A percentile compares a stretch with the other conserved stretches of the same genome.
phyloP scores from a whole-genome alignment of 352 stramenopile genomes.

The Phytophthora sansomeana region DNA sequence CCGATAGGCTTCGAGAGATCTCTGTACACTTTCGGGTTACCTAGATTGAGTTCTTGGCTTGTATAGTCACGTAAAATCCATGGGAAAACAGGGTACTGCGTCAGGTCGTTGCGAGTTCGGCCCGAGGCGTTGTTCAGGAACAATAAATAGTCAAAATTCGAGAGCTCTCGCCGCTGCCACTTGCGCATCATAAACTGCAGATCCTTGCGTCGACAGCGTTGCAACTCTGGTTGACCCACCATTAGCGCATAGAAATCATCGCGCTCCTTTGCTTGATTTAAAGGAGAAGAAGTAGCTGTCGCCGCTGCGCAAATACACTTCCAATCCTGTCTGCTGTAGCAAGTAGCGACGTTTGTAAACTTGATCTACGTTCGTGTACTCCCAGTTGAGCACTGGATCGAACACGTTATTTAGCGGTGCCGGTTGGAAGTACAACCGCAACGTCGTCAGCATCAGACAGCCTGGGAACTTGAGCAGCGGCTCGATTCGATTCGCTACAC shows the following conservation, averaged over 20 bases:
- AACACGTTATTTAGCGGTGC: conserved; percentile 93
- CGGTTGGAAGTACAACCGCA: conserved; percentile 93
- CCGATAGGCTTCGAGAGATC: conserved; percentile 95
- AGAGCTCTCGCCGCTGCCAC: conserved; percentile 85
- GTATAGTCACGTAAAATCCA: conserved; percentile 95
- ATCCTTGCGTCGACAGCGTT: conserved; percentile 53
- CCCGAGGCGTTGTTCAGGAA: conserved; percentile 89
- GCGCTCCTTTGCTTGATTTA: conserved; percentile 56
- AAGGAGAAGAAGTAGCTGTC: conserved; percentile 90
- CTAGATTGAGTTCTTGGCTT: conserved; percentile 80
- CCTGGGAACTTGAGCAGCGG: conserved; percentile 90
- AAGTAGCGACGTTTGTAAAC: conserved; percentile 92
- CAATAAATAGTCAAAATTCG: conserved; percentile 94
- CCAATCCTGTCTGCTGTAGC: conserved; percentile 87
- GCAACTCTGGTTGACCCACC: conserved; percentile 61
- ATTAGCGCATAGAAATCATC: conserved; percentile 82
- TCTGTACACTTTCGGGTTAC: conserved; percentile 80
- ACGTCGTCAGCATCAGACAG: conserved; percentile 81
- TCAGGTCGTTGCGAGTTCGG: conserved; percentile 87
- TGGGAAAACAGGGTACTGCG: conserved; percentile 96
- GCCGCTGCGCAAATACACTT: conserved; percentile 82
- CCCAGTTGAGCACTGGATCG: conserved; percentile 87
- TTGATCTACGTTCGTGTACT: conserved; percentile 74
- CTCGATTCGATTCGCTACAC: conserved; percentile 79
- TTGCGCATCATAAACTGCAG: conserved; percentile 69